A percentile compares a stretch with the other conserved stretches of the same genome.
Evolutionary conservation across 2,329 filamentous ascomycete genomes (phyloP).

Genomic region (Nemania bipapillata): DNA sequence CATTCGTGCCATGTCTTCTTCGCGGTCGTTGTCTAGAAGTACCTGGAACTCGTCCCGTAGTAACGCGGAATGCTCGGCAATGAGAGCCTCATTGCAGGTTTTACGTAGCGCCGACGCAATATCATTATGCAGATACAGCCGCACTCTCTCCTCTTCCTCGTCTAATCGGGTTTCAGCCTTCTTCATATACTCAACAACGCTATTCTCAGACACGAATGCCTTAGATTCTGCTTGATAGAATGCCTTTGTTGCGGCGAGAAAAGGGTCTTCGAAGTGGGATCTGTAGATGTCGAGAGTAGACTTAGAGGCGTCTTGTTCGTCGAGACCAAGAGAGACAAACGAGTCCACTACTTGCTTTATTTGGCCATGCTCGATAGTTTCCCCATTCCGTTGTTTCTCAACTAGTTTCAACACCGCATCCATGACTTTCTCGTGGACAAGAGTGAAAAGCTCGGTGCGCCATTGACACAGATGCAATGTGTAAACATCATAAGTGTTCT

Average conservation of each 20-base stretch:
- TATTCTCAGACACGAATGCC: constrained; percentile 94
- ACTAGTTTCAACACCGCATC: constrained; percentile 92
- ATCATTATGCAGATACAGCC: constrained; percentile 89
- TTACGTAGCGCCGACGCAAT: constrained; percentile 86
- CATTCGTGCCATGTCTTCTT: constrained; percentile 96
- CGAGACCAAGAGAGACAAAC: constrained; percentile 92
- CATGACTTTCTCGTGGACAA: constrained; percentile 90
- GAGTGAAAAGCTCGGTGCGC: constrained; percentile 88
- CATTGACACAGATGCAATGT: constrained; percentile 95
- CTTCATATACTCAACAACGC: constrained; percentile 99
- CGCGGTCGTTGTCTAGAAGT: constrained; percentile 90
- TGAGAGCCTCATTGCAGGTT: constrained; percentile 87
- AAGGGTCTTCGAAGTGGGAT: constrained; percentile 90
- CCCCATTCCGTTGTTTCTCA: constrained; percentile 95
- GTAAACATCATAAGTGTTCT: constrained; percentile 97
- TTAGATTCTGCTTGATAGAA: constrained; percentile 95
- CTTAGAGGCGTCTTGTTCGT: constrained; percentile 91
- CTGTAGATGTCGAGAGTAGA: constrained; percentile 96
- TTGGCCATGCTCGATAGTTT: constrained; percentile 96
- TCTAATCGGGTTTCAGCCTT: constrained; percentile 90
- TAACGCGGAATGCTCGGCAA: constrained; percentile 85
- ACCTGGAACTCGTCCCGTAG: constrained; percentile 95
- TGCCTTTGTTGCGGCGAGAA: constrained; percentile 81
- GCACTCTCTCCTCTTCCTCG: constrained; percentile 94
- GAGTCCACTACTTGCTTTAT: constrained; percentile 98